phyloP scores from a whole-genome alignment of 345 rosid species.

The Acer saccharum region DNA sequence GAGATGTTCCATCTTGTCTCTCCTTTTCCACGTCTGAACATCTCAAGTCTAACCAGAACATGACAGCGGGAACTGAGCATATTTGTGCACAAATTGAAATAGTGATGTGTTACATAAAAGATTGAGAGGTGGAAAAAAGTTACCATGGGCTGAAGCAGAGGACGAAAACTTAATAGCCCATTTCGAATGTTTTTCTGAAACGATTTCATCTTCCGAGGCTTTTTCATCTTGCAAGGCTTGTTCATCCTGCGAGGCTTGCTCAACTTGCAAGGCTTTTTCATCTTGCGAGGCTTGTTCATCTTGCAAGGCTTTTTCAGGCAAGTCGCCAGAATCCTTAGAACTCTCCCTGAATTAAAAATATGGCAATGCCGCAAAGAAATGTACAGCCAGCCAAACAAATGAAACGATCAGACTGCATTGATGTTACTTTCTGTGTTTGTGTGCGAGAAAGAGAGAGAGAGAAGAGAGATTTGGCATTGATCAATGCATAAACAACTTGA shows the following conservation, averaged over 20 bases:
- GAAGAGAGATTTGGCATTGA: neutral
- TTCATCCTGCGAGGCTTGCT: no score
- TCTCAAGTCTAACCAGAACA: constrained; percentile 50
- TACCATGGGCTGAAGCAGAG: constrained; percentile 68
- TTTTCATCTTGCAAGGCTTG: constrained; percentile 17
- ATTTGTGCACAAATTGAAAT: neutral
- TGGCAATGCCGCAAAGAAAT: constrained; percentile 9
- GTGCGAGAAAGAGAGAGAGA: neutral
- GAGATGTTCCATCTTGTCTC: constrained; percentile 52
- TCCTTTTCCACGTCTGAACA: constrained; percentile 43
- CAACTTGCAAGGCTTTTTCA: neutral
- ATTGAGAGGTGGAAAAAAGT: neutral
- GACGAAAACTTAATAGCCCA: constrained; percentile 31
- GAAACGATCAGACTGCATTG: constrained; percentile 8
- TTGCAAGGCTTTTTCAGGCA: constrained; percentile 27
- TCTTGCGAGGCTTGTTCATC: constrained; percentile 24
- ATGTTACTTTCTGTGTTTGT: neutral
- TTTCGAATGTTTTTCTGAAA: constrained; percentile 34
- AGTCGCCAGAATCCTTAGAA: constrained; percentile 29
- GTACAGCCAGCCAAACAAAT: neutral
- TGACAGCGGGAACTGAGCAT: constrained; percentile 16
- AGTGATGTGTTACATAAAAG: neutral
- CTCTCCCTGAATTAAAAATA: constrained; percentile 38
- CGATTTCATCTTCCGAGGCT: constrained; percentile 21
- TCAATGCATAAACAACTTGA: neutral